A percentile compares a stretch with the other conserved stretches of the same genome.
These are phyloP conservation scores for Quercus robur DNA, from an alignment of 306 rosid genomes.

Conservation along the genomic window DNA sequence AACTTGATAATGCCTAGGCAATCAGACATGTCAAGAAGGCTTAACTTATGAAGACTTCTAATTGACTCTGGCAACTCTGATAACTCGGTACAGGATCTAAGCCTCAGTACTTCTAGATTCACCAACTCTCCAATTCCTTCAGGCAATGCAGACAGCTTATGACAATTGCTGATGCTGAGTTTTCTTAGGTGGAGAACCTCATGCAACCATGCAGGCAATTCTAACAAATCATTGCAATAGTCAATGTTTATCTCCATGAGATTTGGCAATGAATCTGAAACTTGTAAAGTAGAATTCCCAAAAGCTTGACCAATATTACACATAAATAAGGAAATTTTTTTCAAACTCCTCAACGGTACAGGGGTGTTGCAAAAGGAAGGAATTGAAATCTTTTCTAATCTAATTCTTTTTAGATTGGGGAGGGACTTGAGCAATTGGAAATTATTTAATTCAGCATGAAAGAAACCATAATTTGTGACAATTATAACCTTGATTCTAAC, in stretches of 20 bases:
- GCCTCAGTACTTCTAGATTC: slow-evolving; percentile 36
- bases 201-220: slow-evolving; percentile 24
- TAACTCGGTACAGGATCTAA: slow-evolving; percentile 33
- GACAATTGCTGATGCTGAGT: slow-evolving; percentile 43
- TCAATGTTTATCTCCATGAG: slow-evolving; percentile 38
- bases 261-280: slow-evolving; percentile 33
- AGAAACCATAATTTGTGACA: not conserved
- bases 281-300: not conserved
- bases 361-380: slow-evolving; percentile 5
- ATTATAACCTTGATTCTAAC: not conserved
- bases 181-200: slow-evolving; percentile 21
- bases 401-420: not conserved
- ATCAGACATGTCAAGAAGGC: slow-evolving; percentile 37
- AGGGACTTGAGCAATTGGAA: not conserved
- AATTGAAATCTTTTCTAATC: slow-evolving; percentile 14
- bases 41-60: slow-evolving; percentile 23
- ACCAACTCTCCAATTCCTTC: slow-evolving; percentile 21
- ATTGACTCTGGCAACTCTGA: slow-evolving; percentile 22
- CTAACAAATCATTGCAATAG: slow-evolving; percentile 32
- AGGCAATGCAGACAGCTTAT: slow-evolving; percentile 29
- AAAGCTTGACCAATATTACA: slow-evolving; percentile 35
- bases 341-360: slow-evolving; percentile 15
- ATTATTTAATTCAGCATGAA: not conserved
- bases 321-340: slow-evolving; percentile 37
- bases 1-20: slow-evolving; percentile 30